These are phyloP conservation scores for Ophiostoma sp. DNA, from an alignment of 2,329 filamentous ascomycete species.

Conservation along the genomic window DNA sequence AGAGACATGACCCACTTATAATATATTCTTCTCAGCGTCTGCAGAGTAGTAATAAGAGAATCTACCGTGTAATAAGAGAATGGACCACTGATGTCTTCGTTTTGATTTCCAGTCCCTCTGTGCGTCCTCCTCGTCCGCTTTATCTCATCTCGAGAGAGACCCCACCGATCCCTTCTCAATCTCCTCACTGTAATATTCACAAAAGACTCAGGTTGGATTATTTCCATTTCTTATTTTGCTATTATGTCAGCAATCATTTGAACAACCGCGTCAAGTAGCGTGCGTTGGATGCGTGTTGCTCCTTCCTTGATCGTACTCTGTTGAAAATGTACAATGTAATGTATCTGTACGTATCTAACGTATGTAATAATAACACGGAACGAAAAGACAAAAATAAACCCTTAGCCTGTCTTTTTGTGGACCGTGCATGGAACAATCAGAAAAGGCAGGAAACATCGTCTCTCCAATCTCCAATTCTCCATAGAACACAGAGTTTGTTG, in stretches of 20 bases:
- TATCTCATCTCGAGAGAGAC: background rate
- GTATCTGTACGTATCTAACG: background rate
- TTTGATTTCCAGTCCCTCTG: background rate
- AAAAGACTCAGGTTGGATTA: too few relatives aligned
- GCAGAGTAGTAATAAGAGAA: background rate
- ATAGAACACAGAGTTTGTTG: background rate
- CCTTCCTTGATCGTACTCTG: background rate
- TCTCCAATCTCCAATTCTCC: background rate
- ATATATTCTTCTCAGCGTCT: background rate
- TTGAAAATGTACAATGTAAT: background rate
- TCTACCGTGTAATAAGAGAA: background rate
- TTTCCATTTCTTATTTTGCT: too few relatives aligned
- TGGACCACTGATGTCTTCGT: constrained; percentile 3
- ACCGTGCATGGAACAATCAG: background rate
- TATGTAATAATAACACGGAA: background rate
- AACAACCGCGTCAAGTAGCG: too few relatives aligned
- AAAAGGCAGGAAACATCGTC: constrained; percentile 1
- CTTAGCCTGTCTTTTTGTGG: background rate
- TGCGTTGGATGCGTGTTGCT: background rate
- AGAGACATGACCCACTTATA: background rate
- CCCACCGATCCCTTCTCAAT: background rate
- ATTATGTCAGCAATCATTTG: too few relatives aligned
- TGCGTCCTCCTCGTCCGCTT: background rate
- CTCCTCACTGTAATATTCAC: too few relatives aligned
- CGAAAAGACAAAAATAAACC: background rate